Conservation (phyloP, 768 basidiomycete species). For the Suillus cothurnatus region DNA sequence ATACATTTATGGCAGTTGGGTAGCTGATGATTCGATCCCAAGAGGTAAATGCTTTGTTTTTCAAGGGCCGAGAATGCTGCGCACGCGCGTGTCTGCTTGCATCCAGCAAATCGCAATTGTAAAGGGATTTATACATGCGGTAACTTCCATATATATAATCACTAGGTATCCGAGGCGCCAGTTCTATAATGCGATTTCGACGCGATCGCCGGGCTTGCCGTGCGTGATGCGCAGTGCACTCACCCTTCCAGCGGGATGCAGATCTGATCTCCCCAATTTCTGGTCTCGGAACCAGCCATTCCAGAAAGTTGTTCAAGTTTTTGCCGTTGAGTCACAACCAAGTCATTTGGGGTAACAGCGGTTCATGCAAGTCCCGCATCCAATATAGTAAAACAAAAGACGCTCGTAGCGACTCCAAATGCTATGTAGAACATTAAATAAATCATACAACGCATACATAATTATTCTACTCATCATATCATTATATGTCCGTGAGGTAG, state of each 20-base stretch:
- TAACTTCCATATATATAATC: not conserved
- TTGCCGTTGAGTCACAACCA: not conserved
- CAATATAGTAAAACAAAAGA: slow-evolving; percentile 1
- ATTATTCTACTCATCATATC: slow-evolving; percentile 5
- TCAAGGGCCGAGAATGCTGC: not conserved
- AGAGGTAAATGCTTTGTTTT: not conserved
- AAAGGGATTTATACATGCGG: not conserved
- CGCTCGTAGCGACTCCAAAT: not conserved
- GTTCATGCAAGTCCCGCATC: not conserved
- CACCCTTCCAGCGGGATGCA: not conserved
- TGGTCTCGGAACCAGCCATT: not conserved
- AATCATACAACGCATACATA: slow-evolving; percentile 3
- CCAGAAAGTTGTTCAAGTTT: not conserved
- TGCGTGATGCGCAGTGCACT: not conserved
- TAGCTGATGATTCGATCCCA: not conserved
- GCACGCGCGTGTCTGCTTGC: not conserved
- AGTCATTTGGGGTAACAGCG: not conserved
- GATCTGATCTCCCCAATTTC: not conserved
- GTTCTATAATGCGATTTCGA: not conserved
- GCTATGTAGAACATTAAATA: slow-evolving; percentile 4
- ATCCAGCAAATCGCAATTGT: not conserved
- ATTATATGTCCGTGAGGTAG: slow-evolving; percentile 4
- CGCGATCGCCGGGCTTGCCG: not conserved
- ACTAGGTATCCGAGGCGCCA: not conserved
- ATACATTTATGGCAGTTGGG: not conserved